Evolutionary conservation across 163 green algal genomes (phyloP), one percentile per base, ranked within the genome.

Genomic region (Chloromonas sp.): DNA sequence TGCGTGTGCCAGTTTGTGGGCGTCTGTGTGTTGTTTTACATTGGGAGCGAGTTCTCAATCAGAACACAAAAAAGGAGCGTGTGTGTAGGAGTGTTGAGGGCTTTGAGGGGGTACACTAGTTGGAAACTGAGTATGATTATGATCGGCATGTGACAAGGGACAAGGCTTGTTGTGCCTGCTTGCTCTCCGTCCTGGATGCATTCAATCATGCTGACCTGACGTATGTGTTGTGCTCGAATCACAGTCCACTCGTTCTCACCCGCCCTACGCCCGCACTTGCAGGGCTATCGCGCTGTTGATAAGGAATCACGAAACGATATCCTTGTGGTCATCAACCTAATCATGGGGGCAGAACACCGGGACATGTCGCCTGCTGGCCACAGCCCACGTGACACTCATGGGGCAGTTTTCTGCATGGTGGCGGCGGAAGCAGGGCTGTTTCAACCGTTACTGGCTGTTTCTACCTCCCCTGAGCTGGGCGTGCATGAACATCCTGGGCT

Each of bases 271-370:
- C 11, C 66, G 36, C 36, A 36, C 66, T 74, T 66, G 13, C 70
- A 62, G 61, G 84, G 85, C 59, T 92, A 84, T 71, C 84, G 62
- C 66, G 61, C 60, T 15, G 76, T 81, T 0, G 89, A 89, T 81
- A 92, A 92, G 80, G 85, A 93, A 84, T 82, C 88, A 61, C 87
- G 90, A 14, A 93, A 93, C 78, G 89, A 93, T 79, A 71, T 87
- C 14, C 79, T 92, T 60, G 84, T 89, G 58, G 87, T 89, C 0
- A 58, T 87, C 1, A 87, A 81, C 66, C 85, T 92, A 58, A 62
- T 92, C n/a, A 66, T 88, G 60, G 66, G 84, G n/a, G 71, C 57
- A 2, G 66, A 74, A 5, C 66, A 74, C 66, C 5, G 5, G 11
- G 66, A 74, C 8, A 60, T 1, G 78, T 61, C 58, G n/a, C 3